phyloP scores from a whole-genome alignment of 257 asterid genomes.

The Solanum etuberosum region DNA sequence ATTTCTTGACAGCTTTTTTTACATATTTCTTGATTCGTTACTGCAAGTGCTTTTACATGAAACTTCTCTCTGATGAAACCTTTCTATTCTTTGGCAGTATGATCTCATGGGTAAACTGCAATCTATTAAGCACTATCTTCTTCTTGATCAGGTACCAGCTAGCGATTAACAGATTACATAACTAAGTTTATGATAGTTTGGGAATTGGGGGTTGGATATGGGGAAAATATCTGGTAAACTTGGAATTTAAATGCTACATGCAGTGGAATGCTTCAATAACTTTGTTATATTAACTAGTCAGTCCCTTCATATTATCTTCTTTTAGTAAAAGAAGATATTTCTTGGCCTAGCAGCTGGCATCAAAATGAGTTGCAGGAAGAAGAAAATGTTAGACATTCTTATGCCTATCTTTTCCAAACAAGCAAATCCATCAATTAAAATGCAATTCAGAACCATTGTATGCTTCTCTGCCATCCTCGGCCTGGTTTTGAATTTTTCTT shows the following conservation, averaged over 20 bases:
- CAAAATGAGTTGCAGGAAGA: not conserved
- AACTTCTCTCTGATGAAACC: slow-evolving; percentile 6
- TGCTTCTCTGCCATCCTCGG: not conserved
- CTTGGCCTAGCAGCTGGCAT: not conserved
- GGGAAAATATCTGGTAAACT: not conserved
- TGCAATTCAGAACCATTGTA: not conserved
- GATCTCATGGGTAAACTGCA: slow-evolving; percentile 92
- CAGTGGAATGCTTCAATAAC: not conserved
- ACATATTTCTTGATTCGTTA: not conserved
- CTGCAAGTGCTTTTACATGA: not conserved
- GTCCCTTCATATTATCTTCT: not conserved
- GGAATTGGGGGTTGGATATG: not conserved
- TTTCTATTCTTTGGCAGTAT: slow-evolving; percentile 49
- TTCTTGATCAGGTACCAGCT: slow-evolving; percentile 88
- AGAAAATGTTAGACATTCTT: not conserved
- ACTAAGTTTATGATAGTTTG: not conserved
- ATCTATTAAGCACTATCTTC: slow-evolving; percentile 97
- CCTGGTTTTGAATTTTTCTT: not conserved
- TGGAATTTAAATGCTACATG: not conserved
- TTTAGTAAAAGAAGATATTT: not conserved
- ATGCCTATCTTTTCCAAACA: not conserved
- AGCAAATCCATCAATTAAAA: not conserved
- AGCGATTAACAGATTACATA: not conserved
- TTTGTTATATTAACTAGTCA: not conserved
- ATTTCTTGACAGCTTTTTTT: not conserved